Evolutionary conservation across 139 green algal genomes (phyloP), one percentile per base, ranked within the genome.

Genomic region (Picochlorum sp.): DNA sequence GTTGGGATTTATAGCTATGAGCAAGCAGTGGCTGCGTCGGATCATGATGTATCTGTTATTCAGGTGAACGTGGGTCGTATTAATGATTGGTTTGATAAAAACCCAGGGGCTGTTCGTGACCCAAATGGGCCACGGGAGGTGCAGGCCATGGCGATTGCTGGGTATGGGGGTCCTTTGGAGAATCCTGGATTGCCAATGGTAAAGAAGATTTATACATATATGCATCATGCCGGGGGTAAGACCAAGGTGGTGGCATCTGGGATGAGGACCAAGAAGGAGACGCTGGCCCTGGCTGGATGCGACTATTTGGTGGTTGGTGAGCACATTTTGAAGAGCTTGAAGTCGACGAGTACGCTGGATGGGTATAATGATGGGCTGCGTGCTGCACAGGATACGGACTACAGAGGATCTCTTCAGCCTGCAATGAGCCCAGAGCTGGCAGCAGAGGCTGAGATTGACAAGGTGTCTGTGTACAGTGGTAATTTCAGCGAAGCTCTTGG

Each of bases 191-290:
- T 90, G 21, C 26, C 67, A 21, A 74, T 95, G 49, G 83, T 85
- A 14, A 59, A 80, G 57, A 77, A 81, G 45, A 63, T 93, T 2
- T 96, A 87, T 81, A 74, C 65, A 37, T 95, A 94, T 72, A 66
- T 66, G 56, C 73, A 87, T 66, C 66, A 75, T 59, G 75, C 74
- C 47, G 69, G 88, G 68, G 71, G 82, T 45, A 78, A 81, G 47
- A 92, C 85, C 13, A 77, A 77, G 57, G 63, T 96, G 68, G 92
- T 96, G 85, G 89, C 78, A 14, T 77, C 69, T 2, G 87, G 86
- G 18, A 62, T 96, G 31, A 70, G 89, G 55, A 87, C 49, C 49
- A 83, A 82, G 58, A 73, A 82, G 20, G 86, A 94, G 54, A 85
- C 81, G 1, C 50, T 94, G 21, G 74, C 77, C 4, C 72, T 92